A percentile compares a stretch with the other conserved stretches of the same genome.
These are phyloP conservation scores for Leucogyrophana mollusca DNA, from an alignment of 768 basidiomycete genomes.

Conservation along the genomic window DNA sequence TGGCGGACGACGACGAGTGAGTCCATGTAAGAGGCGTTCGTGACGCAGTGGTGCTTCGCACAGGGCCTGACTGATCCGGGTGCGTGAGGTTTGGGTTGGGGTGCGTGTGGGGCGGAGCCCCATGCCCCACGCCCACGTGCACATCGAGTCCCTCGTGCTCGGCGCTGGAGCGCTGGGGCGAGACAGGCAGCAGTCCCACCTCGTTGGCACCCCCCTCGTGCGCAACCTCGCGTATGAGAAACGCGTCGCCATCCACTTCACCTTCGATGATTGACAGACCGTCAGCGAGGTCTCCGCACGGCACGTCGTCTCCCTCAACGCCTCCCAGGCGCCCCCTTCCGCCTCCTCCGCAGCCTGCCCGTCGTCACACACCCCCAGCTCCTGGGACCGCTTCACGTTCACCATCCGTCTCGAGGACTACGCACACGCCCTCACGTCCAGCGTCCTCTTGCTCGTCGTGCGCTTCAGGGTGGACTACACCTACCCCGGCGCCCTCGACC, in stretches of 20 bases:
- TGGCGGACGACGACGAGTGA: conserved; percentile 17
- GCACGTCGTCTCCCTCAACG: conserved; percentile 42
- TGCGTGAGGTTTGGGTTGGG: background rate
- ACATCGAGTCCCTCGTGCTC: conserved; percentile 41
- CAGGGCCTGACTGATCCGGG: conserved; percentile 33
- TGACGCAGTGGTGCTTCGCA: conserved; percentile 70
- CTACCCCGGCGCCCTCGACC: conserved; percentile 7
- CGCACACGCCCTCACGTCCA: conserved; percentile 42
- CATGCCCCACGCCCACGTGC: conserved; percentile 24
- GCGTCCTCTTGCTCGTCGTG: conserved; percentile 61
- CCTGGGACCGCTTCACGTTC: conserved; percentile 65
- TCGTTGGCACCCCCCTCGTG: conserved; percentile 78
- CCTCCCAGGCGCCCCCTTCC: conserved; percentile 26
- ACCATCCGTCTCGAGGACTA: conserved; percentile 73
- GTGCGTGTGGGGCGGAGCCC: background rate
- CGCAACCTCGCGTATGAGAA: conserved; percentile 88
- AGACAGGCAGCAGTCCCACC: conserved; percentile 34
- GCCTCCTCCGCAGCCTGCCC: background rate
- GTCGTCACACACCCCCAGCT: background rate
- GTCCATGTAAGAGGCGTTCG: conserved; percentile 56
- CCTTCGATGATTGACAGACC: conserved; percentile 92
- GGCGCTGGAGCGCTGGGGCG: no score
- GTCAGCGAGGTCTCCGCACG: conserved; percentile 77
- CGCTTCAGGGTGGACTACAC: conserved; percentile 39
- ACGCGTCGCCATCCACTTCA: conserved; percentile 81